These are phyloP conservation scores for Xerocomus amazonicus DNA, from an alignment of 1,284 basidiomycete genomes.

Conservation along the genomic window DNA sequence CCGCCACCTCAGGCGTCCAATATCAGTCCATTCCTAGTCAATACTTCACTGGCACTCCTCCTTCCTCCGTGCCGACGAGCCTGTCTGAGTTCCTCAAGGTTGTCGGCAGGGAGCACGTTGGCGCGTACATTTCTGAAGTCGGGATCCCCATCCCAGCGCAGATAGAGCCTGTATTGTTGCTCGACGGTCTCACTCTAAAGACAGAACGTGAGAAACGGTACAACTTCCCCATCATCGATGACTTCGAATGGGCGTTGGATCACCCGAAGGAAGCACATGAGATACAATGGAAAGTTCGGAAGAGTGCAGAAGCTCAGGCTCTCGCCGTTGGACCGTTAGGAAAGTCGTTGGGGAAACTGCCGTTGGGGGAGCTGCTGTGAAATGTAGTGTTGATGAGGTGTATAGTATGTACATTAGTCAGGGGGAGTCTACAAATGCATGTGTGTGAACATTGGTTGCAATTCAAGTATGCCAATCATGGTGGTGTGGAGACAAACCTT, in stretches of 20 bases:
- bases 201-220: not conserved
- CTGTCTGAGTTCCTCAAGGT: not conserved
- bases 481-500: too few relatives aligned
- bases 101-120: not conserved
- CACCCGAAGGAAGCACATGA: not conserved
- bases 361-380: not conserved
- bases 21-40: constrained; percentile 11
- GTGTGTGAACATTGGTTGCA: not conserved
- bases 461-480: too few relatives aligned
- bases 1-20: not conserved
- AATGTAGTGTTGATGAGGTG: not conserved
- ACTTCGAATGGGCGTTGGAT: constrained; percentile 9
- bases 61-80: not conserved
- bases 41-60: not conserved
- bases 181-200: not conserved
- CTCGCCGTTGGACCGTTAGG: too few relatives aligned
- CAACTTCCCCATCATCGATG: constrained; percentile 6
- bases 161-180: not conserved
- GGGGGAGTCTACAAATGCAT: not conserved
- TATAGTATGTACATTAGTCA: not conserved
- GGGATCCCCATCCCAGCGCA: not conserved
- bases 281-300: not conserved
- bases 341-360: too few relatives aligned
- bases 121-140: constrained; percentile 1
- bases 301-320: not conserved